Base-by-base conservation (phyloP, 2,329 filamentous ascomycete species). In the Penicillium sp. region DNA sequence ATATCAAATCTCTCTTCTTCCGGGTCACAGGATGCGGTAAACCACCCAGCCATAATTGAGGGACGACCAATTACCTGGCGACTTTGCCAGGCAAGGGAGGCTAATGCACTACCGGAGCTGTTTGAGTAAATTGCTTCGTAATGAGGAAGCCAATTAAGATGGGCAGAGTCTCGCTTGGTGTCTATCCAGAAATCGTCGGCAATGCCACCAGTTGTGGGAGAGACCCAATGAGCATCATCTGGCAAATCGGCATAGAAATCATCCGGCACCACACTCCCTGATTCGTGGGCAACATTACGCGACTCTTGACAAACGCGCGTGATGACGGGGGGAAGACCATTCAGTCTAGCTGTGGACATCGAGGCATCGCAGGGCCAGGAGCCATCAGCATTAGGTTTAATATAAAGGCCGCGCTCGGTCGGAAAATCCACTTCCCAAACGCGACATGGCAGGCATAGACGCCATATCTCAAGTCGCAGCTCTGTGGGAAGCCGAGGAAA, bases 91-190 rank as follows among this genome's bases (percentile, higher is more conserved):
- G 35, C 37, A 27, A 52, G 7, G 33, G 3, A 43, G 49, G 35
- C 49, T 24, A 52, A 44, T 43, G 49, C 35, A 52, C 49, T 52
- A 44, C 49, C 49, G 14, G 2, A 19, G 37, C 49, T 21, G 16
- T 29, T 44, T 52, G 19, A 14, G 37, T 44, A 44, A 52, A 43
- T 44, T 43, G 37, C 2, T 49, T 49, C 16, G 21, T 35, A 49
- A 35, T 7, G 16, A 53, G 51, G 51, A 10, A 14, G 29, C 51
- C 51, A 53, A 47, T 53, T 53, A 39, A 53, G 29, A 53, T 53
- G 51, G 43, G 43, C 51, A 33, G 39, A 31, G 14, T 47, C 49
- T 52, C 49, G 49, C 37, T 31, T 43, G 27, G 22, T 14, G 22
- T 53, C 51, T n/a, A 47, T 8, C 51, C 43, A 53, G 31, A 47